Evolutionary conservation across 495 filamentous ascomycete species (phyloP).

Genomic region (Cercophora scortea): DNA sequence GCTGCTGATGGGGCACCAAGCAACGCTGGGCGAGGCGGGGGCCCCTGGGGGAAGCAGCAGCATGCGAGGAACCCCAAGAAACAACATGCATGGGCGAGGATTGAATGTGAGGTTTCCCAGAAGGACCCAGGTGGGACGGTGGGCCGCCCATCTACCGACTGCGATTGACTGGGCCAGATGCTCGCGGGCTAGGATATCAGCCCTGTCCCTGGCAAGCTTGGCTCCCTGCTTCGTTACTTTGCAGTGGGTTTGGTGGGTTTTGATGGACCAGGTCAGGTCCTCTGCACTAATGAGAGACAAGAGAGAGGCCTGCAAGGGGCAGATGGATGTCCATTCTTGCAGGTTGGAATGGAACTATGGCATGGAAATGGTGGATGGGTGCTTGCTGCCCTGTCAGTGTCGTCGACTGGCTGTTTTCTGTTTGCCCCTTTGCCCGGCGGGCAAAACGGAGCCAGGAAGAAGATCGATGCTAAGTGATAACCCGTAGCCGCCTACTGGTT

Average conservation of each 20-base stretch:
- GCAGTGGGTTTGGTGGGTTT: slow-evolving; percentile 10
- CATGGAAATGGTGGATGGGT: no score
- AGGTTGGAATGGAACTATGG: not conserved
- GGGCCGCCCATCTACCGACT: slow-evolving; percentile 7
- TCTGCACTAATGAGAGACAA: slow-evolving; percentile 11
- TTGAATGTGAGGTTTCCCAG: not conserved
- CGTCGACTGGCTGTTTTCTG: not conserved
- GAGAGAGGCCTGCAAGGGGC: not conserved
- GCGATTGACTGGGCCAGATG: slow-evolving; percentile 7
- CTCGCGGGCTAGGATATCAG: slow-evolving; percentile 8
- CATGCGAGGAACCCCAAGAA: not conserved
- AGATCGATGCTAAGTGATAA: no score
- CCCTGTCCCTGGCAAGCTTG: slow-evolving; percentile 9
- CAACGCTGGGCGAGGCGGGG: no score
- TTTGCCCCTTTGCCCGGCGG: not conserved
- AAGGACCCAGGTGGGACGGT: slow-evolving; percentile 2
- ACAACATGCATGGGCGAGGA: not conserved
- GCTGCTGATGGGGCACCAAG: no score
- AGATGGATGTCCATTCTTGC: no score
- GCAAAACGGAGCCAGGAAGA: no score
- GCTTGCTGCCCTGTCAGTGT: no score
- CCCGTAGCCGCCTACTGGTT: no score
- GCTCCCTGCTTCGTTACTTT: slow-evolving; percentile 11
- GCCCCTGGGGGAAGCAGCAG: not conserved
- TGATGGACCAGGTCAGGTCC: slow-evolving; percentile 7